Percentiles rank a stretch among this genome's conserved stretches.
Evolutionary conservation across 768 basidiomycete genomes (phyloP).

Genomic region (Calvatia gigantea): DNA sequence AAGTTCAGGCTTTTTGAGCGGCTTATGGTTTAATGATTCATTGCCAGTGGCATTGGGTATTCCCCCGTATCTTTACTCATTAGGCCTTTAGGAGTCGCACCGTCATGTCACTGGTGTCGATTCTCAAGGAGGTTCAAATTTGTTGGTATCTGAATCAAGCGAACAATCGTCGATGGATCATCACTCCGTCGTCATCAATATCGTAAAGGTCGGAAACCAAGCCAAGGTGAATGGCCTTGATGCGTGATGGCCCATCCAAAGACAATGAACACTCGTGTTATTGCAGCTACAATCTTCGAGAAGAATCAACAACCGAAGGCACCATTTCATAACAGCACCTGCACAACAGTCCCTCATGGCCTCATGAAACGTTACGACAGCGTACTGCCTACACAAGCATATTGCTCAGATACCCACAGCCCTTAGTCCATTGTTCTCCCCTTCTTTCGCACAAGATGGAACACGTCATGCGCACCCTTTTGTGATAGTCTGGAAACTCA

Average conservation of each 20-base stretch:
- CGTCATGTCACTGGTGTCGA: too few species aligned
- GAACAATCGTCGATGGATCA: not conserved
- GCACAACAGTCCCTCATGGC: not conserved
- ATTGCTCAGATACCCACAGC: not conserved
- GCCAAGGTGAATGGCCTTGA: too few species aligned
- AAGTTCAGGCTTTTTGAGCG: too few species aligned
- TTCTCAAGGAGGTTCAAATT: not conserved
- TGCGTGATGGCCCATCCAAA: too few species aligned
- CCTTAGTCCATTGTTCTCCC: not conserved
- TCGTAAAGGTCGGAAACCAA: too few species aligned
- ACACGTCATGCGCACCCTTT: not conserved
- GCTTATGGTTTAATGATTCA: too few species aligned
- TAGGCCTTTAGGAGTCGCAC: too few species aligned
- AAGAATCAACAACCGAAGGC: not conserved
- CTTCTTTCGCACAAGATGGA: not conserved
- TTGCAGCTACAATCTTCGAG: not conserved
- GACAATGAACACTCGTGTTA: not conserved
- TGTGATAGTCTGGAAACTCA: not conserved
- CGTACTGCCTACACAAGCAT: not conserved
- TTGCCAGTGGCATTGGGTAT: too few species aligned
- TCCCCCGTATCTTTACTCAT: too few species aligned
- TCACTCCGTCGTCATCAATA: too few species aligned
- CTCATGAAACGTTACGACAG: not conserved
- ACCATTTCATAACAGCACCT: not conserved
- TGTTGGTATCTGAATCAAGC: not conserved